These are phyloP conservation scores for Noccaea bulbosa DNA, from an alignment of 345 rosid species.

Conservation along the genomic window DNA sequence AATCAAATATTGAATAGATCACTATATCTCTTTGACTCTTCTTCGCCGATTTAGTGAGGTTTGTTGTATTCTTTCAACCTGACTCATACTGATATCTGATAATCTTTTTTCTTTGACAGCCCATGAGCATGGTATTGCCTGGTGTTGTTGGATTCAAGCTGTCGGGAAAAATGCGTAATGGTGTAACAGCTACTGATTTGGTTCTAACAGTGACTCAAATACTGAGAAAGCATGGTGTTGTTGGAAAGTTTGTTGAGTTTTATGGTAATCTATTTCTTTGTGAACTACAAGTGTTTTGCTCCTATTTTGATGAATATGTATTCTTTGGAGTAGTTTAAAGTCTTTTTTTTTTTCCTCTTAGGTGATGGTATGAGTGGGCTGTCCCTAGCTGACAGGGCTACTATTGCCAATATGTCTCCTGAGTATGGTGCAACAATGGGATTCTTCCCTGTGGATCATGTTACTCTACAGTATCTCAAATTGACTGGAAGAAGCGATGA, in stretches of 20 bases:
- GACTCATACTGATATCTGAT: slow-evolving; percentile 1
- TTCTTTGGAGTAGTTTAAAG: slow-evolving; percentile 10
- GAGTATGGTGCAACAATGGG: slow-evolving; percentile 99
- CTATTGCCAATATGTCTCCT: slow-evolving; percentile 97
- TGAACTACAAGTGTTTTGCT: background rate
- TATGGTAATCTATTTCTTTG: slow-evolving; percentile 61
- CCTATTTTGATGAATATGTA: background rate
- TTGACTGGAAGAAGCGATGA: slow-evolving; percentile 86
- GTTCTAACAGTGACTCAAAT: slow-evolving; percentile 94
- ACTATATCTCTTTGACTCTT: background rate
- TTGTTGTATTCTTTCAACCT: background rate
- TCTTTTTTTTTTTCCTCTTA: slow-evolving; percentile 39
- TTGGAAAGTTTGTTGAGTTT: slow-evolving; percentile 96
- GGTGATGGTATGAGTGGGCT: slow-evolving; percentile 94
- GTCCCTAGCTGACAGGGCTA: slow-evolving; percentile 95
- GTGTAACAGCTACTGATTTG: slow-evolving; percentile 93
- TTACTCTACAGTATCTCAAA: slow-evolving; percentile 83
- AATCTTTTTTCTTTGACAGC: slow-evolving; percentile 48
- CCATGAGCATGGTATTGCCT: slow-evolving; percentile 99
- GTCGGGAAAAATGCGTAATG: slow-evolving; percentile 74
- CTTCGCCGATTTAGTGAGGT: background rate
- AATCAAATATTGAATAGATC: background rate
- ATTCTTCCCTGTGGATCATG: slow-evolving; percentile 95
- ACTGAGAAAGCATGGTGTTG: slow-evolving; percentile 95
- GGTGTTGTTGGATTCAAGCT: slow-evolving; percentile 96